Evolutionary conservation across 495 filamentous ascomycete species (phyloP).

Genomic region (Hyaloscypha variabilis): DNA sequence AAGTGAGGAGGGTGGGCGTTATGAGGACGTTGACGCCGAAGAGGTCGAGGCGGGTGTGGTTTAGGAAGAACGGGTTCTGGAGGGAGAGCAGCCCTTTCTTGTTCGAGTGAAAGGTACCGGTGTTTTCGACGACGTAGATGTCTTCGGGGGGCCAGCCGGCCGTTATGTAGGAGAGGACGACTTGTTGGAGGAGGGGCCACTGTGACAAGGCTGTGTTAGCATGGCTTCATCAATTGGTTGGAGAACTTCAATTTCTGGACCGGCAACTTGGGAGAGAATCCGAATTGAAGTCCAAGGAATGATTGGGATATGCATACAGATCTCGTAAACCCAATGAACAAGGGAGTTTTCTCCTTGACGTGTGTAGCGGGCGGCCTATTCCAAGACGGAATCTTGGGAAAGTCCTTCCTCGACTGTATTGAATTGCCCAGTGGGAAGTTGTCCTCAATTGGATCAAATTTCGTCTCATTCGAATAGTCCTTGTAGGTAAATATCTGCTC

Average conservation of each 20-base stretch:
- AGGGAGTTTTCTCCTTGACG: not conserved
- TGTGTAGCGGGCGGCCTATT: not conserved
- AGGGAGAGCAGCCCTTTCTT: constrained; percentile 48
- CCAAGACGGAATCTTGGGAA: not conserved
- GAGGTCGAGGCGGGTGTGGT: constrained; percentile 50
- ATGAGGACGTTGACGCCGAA: constrained; percentile 58
- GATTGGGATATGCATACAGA: not conserved
- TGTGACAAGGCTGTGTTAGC: not conserved
- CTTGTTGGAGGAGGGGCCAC: constrained; percentile 59
- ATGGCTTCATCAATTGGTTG: not conserved
- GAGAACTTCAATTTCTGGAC: too few relatives aligned
- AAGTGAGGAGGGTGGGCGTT: constrained; percentile 59
- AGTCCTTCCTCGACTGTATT: not conserved
- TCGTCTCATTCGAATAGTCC: not conserved
- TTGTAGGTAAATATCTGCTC: not conserved
- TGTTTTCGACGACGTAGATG: constrained; percentile 66
- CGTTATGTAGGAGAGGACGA: constrained; percentile 59
- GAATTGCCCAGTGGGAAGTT: not conserved
- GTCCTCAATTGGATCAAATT: not conserved
- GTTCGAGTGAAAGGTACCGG: constrained; percentile 59
- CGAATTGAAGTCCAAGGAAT: not conserved
- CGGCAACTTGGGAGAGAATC: not conserved
- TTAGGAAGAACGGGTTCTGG: constrained; percentile 64
- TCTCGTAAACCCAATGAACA: not conserved
- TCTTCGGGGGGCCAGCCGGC: constrained; percentile 62